Base-by-base conservation (phyloP, 805 yeast genomes). In the Candida ipomoeae region DNA sequence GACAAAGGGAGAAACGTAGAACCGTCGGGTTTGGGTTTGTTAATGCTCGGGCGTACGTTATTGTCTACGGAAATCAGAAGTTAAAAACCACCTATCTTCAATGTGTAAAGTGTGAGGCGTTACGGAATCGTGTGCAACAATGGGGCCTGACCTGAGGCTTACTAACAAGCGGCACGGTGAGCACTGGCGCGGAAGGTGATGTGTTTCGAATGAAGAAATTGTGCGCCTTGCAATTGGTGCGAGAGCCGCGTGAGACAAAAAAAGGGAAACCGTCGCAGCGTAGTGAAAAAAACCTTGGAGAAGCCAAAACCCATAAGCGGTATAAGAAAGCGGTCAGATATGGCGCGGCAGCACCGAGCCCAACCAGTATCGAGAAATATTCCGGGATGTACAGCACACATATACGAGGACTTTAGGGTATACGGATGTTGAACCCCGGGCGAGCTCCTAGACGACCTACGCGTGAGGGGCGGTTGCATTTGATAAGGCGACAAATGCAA, bases 211-310 rank as follows among this genome's bases (percentile, higher is more conserved):
- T 26, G 43, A 40, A 26, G 43, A 40, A 15, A 26, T 10, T 42
- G 45, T 33, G 45, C 38, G 45, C 45, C 21, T n/a, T 33, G 38
- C 45, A 42, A 42, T 42, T 42, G 45, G 45, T 34, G 45, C 45
- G 38, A 32, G 44, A 42, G 38, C 38, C 38, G 38, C 38, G 45
- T 17, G 20, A 42, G 23, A 32, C 40, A 21, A 15, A 21, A 40
- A 40, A 40, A 35, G 17, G 17, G 34, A 29, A 40, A 40, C 10
- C 33, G 29, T n/a, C 41, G 41, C 41, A 39, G 41, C 17, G 18
- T 21, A 23, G 32, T 7, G 20, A 42, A 20, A 34, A 34, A 20
- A 42, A 33, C 21, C 14, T 33, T 6, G 15, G 31, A 42, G 36
- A 34, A 42, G 45, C 41, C 29, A 18, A 6, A 8, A 29, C 37